phyloP scores from a whole-genome alignment of 2,329 filamentous ascomycete genomes.

The Xylariaceae sp. region DNA sequence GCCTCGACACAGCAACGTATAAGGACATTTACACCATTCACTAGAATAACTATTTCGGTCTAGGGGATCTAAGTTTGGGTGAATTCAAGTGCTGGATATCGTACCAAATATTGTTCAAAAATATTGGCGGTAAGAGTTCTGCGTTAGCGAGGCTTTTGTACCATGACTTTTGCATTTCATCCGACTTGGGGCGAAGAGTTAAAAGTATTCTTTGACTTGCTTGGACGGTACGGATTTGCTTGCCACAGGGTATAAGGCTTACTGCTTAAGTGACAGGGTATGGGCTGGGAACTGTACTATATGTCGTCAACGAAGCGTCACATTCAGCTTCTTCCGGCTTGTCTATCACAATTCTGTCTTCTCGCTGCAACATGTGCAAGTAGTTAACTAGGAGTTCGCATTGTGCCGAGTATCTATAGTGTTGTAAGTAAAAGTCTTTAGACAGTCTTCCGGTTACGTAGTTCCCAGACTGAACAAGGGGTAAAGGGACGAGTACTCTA shows the following conservation, averaged over 20 bases:
- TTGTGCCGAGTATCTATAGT: neutral
- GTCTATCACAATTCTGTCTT: neutral
- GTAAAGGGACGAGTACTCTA: too few relatives aligned
- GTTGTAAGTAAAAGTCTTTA: neutral
- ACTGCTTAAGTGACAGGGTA: neutral
- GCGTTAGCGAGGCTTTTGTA: neutral
- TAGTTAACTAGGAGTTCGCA: neutral
- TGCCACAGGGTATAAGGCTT: neutral
- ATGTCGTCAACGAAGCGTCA: neutral
- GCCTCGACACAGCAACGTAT: conserved; percentile 57
- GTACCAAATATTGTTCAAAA: neutral
- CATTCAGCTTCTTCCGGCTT: neutral
- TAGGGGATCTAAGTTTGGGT: neutral
- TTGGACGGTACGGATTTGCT: conserved; percentile 9
- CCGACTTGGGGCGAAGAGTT: neutral
- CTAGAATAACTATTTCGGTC: neutral
- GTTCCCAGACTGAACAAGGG: too few relatives aligned
- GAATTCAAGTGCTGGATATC: neutral
- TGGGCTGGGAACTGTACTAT: conserved; percentile 16
- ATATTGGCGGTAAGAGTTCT: neutral
- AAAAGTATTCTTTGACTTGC: neutral
- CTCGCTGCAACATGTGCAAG: neutral
- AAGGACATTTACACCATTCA: conserved; percentile 10
- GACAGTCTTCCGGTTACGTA: neutral
- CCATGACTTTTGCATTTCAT: conserved; percentile 4